Evolutionary conservation across 1,284 basidiomycete species (phyloP).

Genomic region (Naganishia liquefaciens): DNA sequence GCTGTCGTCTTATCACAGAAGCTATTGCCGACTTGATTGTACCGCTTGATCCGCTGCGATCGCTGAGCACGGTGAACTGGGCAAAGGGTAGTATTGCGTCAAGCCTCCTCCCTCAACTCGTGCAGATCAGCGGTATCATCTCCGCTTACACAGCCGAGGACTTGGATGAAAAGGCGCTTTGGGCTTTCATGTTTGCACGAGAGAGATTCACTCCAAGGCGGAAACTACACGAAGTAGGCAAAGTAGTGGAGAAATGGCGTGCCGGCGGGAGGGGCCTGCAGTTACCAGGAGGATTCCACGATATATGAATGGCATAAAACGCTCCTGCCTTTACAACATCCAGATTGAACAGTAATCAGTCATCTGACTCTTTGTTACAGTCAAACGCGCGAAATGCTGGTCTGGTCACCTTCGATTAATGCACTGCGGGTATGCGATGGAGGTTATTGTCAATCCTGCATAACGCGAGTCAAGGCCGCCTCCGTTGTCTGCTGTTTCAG

Average conservation of each 20-base stretch:
- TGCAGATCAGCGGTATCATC: slow-evolving; percentile 28
- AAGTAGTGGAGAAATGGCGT: slow-evolving; percentile 35
- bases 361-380: too few relatives aligned
- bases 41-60: slow-evolving; percentile 26
- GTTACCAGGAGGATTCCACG: slow-evolving; percentile 14
- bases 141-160: slow-evolving; percentile 20
- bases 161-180: slow-evolving; percentile 36
- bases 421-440: too few relatives aligned
- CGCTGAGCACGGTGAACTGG: background rate
- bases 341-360: background rate
- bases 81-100: background rate
- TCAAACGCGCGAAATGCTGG: too few relatives aligned
- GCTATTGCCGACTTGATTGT: slow-evolving; percentile 33
- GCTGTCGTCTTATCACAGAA: slow-evolving; percentile 28
- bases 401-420: too few relatives aligned
- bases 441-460: too few relatives aligned
- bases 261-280: slow-evolving; percentile 39
- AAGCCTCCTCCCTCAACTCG: slow-evolving; percentile 24
- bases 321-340: background rate
- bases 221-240: slow-evolving; percentile 31
- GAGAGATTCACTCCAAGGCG: slow-evolving; percentile 33
- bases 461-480: too few relatives aligned
- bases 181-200: slow-evolving; percentile 40
- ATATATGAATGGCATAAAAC: background rate
- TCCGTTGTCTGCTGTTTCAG: too few relatives aligned